Conservation (phyloP, 169 alveolate species). For the Babesia gibsoni region DNA sequence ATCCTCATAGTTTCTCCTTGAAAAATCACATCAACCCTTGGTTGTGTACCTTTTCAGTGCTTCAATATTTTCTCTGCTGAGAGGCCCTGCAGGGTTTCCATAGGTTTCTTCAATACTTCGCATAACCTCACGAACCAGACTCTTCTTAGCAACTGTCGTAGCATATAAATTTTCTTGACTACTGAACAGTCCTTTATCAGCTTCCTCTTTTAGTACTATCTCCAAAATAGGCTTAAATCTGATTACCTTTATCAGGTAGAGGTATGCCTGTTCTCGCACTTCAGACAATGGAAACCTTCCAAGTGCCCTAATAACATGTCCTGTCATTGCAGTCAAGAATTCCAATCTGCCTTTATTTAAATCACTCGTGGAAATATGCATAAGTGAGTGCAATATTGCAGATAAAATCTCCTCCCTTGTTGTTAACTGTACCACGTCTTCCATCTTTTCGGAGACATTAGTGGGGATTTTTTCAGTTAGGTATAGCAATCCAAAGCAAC, state of each 20-base stretch:
- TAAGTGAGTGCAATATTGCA: constrained; percentile 4
- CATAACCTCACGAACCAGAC: constrained; percentile 11
- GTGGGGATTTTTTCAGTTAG: constrained; percentile 5
- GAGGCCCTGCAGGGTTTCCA: not conserved
- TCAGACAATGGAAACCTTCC: constrained; percentile 48
- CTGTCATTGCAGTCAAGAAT: constrained; percentile 1
- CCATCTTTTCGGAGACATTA: constrained; percentile 17
- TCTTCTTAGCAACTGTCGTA: constrained; percentile 44
- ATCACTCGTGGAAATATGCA: not conserved
- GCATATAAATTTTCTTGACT: constrained; percentile 31
- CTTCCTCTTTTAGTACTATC: constrained; percentile 8
- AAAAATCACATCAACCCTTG: not conserved
- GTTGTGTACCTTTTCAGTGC: constrained; percentile 1
- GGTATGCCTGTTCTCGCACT: constrained; percentile 38
- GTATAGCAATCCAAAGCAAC: constrained; percentile 41
- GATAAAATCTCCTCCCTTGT: constrained; percentile 16
- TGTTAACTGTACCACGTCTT: not conserved
- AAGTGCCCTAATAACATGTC: not conserved
- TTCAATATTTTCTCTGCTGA: not conserved
- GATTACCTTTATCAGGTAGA: constrained; percentile 7
- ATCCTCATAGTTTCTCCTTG: not conserved
- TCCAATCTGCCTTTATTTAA: not conserved
- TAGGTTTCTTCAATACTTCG: not conserved
- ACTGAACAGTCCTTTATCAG: constrained; percentile 15
- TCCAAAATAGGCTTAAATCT: not conserved